Evolutionary conservation across 306 rosid species (phyloP).

Genomic region (Argentina anserina): DNA sequence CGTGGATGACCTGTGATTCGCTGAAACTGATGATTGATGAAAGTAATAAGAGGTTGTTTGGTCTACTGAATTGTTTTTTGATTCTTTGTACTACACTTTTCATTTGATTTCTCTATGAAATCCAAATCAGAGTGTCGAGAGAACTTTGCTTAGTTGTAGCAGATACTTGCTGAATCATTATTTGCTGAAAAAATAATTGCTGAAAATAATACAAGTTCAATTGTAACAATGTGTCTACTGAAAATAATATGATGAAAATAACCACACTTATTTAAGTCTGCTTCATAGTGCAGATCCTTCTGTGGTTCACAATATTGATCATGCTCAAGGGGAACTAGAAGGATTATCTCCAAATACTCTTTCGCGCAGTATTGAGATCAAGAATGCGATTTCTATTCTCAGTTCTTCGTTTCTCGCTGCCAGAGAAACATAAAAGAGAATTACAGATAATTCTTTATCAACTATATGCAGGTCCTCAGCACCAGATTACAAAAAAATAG

Average conservation of each 20-base stretch:
- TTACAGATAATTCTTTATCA: background rate
- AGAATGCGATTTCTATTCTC: background rate
- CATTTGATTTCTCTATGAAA: background rate
- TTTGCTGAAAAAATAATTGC: background rate
- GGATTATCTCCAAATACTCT: background rate
- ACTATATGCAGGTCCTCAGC: background rate
- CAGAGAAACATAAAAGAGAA: background rate
- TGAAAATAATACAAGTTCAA: background rate
- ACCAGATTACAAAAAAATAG: background rate
- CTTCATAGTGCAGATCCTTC: background rate
- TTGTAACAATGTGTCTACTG: background rate
- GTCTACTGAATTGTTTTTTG: background rate
- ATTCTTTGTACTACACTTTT: background rate
- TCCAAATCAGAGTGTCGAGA: background rate
- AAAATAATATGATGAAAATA: background rate
- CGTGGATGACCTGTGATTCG: background rate
- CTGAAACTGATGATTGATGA: background rate
- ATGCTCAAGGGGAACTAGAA: background rate
- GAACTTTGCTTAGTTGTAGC: background rate
- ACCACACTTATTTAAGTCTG: background rate
- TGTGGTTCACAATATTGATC: background rate
- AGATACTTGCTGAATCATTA: background rate
- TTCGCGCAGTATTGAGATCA: background rate
- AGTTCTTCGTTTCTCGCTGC: background rate
- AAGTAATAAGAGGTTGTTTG: background rate